Evolutionary conservation across 257 asterid species (phyloP), one percentile per base, ranked within the genome.

Genomic region (Lycium ferocissimum): DNA sequence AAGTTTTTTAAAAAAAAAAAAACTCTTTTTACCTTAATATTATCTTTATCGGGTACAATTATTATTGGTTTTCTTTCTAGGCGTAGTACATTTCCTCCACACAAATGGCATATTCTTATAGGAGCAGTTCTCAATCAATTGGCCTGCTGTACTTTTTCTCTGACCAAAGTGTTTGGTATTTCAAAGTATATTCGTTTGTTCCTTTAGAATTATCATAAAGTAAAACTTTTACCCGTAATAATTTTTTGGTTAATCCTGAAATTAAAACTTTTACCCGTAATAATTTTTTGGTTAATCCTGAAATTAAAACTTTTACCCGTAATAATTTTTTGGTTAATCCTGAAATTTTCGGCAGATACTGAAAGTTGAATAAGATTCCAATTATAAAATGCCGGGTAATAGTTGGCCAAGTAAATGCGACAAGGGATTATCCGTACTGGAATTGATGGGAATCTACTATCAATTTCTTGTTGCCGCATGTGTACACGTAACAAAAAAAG

Each of bases 101-200:
- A 45, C 58, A 72, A 72, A 10, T 72, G 80, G 80, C 38, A 4
- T 13, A 45, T 45, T 72, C 9, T 37, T n/a, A 7, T 45, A 43
- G 33, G 33, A 26, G 33, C 5, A 10, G 40, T 73, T 11, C 40
- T 45, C 40, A 2, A 6, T 5, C 58, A 45, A n/a, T 72, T 6
- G 79, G 1, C 11, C 5, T 72, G 26, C 58, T 45, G 18, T 5
- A 45, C 80, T 10, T 6, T n/a, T 73, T 20, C 80, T 20, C 33
- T 26, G 33, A 59, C 47, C 58, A 73, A 11, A n/a, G 2, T 11
- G 3, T 47, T 1, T 6, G 1, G 56, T 4, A 73, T 73, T 4
- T 12, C 59, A 47, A 49, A 75, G 61, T 75, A 75, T 75, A 75
- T 75, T 47, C 20, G 62, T 57, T 57, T 57, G 62, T 57, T 57